phyloP scores from a whole-genome alignment of 2,329 filamentous ascomycete genomes.

The Arthrobotrys entomopaga region DNA sequence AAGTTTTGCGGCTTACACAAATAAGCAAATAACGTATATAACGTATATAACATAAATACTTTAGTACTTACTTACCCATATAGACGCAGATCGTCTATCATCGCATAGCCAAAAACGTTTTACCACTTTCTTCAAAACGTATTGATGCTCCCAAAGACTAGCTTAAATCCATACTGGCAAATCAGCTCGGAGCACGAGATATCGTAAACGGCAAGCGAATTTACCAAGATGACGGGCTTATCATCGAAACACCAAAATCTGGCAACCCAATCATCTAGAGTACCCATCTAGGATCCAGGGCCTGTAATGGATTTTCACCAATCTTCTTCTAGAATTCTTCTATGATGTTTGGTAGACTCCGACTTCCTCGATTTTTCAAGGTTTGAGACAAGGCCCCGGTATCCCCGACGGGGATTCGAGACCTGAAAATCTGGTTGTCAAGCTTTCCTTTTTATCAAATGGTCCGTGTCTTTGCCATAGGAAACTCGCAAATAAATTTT shows the following conservation, averaged over 20 bases:
- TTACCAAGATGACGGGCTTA: not conserved
- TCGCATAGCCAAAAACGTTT: slow-evolving; percentile 1
- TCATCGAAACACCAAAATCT: no score
- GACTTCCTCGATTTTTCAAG: slow-evolving; percentile 35
- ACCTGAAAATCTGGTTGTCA: not conserved
- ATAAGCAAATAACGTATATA: no score
- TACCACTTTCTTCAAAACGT: slow-evolving; percentile 8
- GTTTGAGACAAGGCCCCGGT: not conserved
- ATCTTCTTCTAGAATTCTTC: not conserved
- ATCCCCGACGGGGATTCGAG: not conserved
- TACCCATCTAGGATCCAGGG: no score
- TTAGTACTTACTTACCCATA: not conserved
- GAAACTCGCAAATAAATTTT: no score
- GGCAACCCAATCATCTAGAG: no score
- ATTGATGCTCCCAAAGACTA: slow-evolving; percentile 4
- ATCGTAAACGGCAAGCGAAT: slow-evolving; percentile 5
- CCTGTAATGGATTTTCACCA: not conserved
- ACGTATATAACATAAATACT: not conserved
- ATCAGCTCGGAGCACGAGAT: not conserved
- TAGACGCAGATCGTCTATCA: not conserved
- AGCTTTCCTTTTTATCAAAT: slow-evolving; percentile 1
- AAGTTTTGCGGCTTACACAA: no score
- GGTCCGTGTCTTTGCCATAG: no score
- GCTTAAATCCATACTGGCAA: not conserved
- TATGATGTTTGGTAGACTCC: slow-evolving; percentile 31